A percentile compares a stretch with the other conserved stretches of the same genome.
phyloP scores from a whole-genome alignment of 164 flowering plant species.

The Magnolia kwangsiensis region DNA sequence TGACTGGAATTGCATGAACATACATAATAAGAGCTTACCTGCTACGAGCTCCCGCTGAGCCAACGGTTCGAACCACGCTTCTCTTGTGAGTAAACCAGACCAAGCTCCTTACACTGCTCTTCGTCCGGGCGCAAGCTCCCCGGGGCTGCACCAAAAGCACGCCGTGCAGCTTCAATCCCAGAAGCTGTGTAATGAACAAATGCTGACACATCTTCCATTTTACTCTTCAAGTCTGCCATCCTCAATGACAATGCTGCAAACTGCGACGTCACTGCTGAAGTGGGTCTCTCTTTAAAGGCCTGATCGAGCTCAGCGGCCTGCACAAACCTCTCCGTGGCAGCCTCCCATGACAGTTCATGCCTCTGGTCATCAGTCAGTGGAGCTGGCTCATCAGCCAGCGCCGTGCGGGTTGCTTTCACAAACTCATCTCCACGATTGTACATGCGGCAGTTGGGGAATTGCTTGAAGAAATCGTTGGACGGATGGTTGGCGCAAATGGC shows the following conservation, averaged over 20 bases:
- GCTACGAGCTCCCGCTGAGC: not conserved
- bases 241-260: slow-evolving; percentile 55
- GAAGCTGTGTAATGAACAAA: slow-evolving; percentile 53
- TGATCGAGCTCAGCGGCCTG: slow-evolving; percentile 48
- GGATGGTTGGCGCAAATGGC: slow-evolving; percentile 87
- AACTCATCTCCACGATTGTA: slow-evolving; percentile 51
- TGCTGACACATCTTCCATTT: slow-evolving; percentile 72
- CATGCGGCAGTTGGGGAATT: slow-evolving; percentile 73
- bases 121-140: slow-evolving; percentile 72
- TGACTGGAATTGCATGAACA: too few relatives aligned
- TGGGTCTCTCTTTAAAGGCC: slow-evolving; percentile 10
- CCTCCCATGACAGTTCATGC: slow-evolving; percentile 88
- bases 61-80: not conserved
- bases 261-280: slow-evolving; percentile 18
- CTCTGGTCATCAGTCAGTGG: slow-evolving; percentile 51
- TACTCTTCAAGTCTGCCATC: slow-evolving; percentile 26
- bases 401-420: slow-evolving; percentile 44
- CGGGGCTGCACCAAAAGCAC: slow-evolving; percentile 70
- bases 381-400: slow-evolving; percentile 57
- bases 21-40: not conserved
- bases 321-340: slow-evolving; percentile 80
- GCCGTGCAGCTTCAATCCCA: slow-evolving; percentile 55
- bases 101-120: slow-evolving; percentile 69
- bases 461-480: slow-evolving; percentile 94
- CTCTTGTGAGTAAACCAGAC: slow-evolving; percentile 32